Evolutionary conservation across 805 yeast species (phyloP), one percentile per base, ranked within the genome.

Genomic region (Ogataea kodamae): DNA sequence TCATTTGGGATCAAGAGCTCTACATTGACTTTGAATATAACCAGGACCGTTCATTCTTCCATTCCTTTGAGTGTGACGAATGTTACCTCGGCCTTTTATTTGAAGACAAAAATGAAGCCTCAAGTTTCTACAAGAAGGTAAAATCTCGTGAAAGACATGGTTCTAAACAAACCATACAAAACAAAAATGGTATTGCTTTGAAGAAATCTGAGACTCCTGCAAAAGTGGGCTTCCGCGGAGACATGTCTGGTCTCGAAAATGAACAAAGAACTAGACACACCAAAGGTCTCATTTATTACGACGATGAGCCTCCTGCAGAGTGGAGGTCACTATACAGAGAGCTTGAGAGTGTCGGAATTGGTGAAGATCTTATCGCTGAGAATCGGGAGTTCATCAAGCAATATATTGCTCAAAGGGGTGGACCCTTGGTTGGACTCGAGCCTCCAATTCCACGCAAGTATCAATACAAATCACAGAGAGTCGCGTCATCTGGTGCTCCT

Each of bases 1-100:
- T 92, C 0, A 46, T 92, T 0, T 92, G 98, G 98, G 98, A 92
- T 59, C 98, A 92, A 59, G 98, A 92, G 59, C 61, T 92, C 30
- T 90, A 85, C 51, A 79, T 86, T 9, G 81, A 85, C 50, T 88
- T 92, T 58, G 80, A 81, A 48, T 92, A 92, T 61, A 76, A 84
- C 53, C 97, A 92, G 59, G 98, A 92, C 59, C 74, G 98, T 19
- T 78, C 95, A 23, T 92, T 86, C 61, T 92, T 92, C 70, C 97
- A 92, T 57, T 71, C 94, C 5, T 92, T 92, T 62, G 98, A 92
- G 64, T 67, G 87, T 28, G 97, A 92, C 49, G 94, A 85, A 14
- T 89, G 96, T 55, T 70, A 69, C 33, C 88, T 78, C 8, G 98
- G 97, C 0, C 66, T 92, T 14, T 61, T 92, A 32, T 92, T 92